A percentile compares a stretch with the other conserved stretches of the same genome.
Conservation (phyloP, 1,284 basidiomycete genomes). For the Cryptococcus jaspeensis region DNA sequence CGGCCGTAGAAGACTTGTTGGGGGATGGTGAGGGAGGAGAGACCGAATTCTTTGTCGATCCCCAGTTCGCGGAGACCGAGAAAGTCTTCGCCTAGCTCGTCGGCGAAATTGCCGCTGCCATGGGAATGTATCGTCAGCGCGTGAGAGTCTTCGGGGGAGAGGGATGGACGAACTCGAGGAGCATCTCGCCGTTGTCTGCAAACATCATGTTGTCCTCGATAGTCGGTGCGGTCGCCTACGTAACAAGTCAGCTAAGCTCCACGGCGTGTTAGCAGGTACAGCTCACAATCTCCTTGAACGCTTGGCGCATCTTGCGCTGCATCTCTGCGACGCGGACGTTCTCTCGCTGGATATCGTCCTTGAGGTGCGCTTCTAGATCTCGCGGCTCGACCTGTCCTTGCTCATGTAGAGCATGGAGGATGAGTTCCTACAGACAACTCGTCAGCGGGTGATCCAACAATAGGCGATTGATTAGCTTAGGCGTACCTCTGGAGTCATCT, state of each 20-base stretch:
- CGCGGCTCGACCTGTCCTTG: constrained; percentile 72
- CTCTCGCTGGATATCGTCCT: constrained; percentile 83
- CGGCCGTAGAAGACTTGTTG: constrained; percentile 74
- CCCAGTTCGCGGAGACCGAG: constrained; percentile 85
- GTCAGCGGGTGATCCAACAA: constrained; percentile 6
- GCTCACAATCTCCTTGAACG: constrained; percentile 75
- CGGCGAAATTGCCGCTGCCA: constrained; percentile 76
- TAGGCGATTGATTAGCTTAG: too few species aligned
- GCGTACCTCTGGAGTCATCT: constrained; percentile 76
- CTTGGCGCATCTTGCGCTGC: constrained; percentile 77
- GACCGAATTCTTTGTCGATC: constrained; percentile 82
- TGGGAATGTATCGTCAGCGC: constrained; percentile 1
- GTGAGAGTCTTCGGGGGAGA: neutral
- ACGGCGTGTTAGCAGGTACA: neutral
- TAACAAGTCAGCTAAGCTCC: neutral
- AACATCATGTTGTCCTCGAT: constrained; percentile 71
- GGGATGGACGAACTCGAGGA: constrained; percentile 61
- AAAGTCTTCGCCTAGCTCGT: constrained; percentile 88
- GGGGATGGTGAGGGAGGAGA: constrained; percentile 74
- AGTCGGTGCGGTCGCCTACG: constrained; percentile 37
- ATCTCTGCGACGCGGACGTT: constrained; percentile 72
- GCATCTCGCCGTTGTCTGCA: constrained; percentile 71
- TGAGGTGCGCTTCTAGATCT: constrained; percentile 80
- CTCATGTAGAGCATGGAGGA: constrained; percentile 84
- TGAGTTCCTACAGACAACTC: constrained; percentile 68